These are phyloP conservation scores for Gyromitra esculenta DNA, from an alignment of 2,329 filamentous ascomycete genomes.

Conservation along the genomic window DNA sequence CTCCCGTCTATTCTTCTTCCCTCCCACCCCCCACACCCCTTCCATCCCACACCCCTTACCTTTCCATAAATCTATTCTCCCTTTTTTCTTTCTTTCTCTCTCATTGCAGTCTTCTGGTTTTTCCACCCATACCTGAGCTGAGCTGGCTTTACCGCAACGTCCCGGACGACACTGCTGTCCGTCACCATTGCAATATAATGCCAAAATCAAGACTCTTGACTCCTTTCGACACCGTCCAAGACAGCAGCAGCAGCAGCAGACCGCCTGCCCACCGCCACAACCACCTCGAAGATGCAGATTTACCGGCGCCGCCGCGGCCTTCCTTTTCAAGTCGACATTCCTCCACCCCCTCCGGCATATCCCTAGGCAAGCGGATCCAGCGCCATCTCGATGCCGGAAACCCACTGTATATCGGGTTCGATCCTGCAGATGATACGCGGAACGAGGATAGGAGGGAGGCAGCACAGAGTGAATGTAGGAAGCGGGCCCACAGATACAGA, in stretches of 20 bases:
- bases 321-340: constrained; percentile 25
- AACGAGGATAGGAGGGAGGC: constrained; percentile 10
- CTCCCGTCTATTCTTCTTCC: constrained; percentile 23
- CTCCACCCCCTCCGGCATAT: constrained; percentile 34
- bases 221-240: constrained; percentile 1
- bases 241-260: not conserved
- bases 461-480: not conserved
- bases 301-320: constrained; percentile 8
- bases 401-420: constrained; percentile 52
- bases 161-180: constrained; percentile 37
- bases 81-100: not conserved
- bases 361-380: constrained; percentile 47
- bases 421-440: constrained; percentile 41
- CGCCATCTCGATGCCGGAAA: constrained; percentile 52
- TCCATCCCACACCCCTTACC: not conserved
- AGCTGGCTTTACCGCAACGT: constrained; percentile 29
- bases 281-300: not conserved
- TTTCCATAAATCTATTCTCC: constrained; percentile 14
- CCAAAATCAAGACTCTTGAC: constrained; percentile 33
- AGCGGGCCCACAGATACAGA: not conserved
- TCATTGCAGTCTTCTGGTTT: constrained; percentile 3
- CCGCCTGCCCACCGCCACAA: not conserved
- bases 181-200: constrained; percentile 22
- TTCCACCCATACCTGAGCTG: not conserved
- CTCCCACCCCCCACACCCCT: too few species aligned